Base-by-base conservation (phyloP, 768 basidiomycete genomes). In the Daedaleopsis sinensis region DNA sequence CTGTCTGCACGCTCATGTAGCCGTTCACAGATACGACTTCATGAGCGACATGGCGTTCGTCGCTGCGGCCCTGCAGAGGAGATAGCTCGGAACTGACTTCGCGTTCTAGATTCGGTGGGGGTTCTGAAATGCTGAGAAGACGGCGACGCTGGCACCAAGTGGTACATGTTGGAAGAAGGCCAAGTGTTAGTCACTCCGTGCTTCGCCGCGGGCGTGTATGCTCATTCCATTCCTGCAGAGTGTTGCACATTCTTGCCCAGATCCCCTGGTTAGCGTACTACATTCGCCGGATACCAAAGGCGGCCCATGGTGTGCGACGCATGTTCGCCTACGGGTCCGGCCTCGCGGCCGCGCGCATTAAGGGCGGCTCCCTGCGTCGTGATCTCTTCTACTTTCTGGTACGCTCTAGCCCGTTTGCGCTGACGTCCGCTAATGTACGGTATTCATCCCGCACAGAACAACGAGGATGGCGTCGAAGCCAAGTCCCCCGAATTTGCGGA, bases 1-100 rank as follows among this genome's bases (percentile, higher is more conserved):
- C n/a, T 74, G 69, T n/a, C n/a, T 64, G 72, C 72, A 44, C 77
- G 77, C 67, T 76, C 21, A 13, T 5, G 19, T 11, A 27, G 11
- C 6, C 23, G 47, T 10, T 46, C 44, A 7, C 15, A 81, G 79
- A 24, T 79, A 76, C 57, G 80, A 81, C 62, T 77, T 82, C 58
- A 82, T 81, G 80, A 77, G 79, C 53, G 79, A 80, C 59, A 74
- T 82, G 74, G 75, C 74, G 80, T 80, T 69, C 5, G 49, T 35
- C 37, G 9, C 15, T 27, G 23, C 42, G n/a, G 4, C 19, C 16
- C 6, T 36, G 11, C 37, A 27, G 9, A 5, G 11, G 21, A 8
- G 32, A 2, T 44, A 53, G 3, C 23, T 24, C 15, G 18, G 57
- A n/a, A 9, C 18, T 4, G n/a, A 46, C n/a, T 0, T 19, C 16